Evolutionary conservation across 257 asterid species (phyloP), one percentile per base, ranked within the genome.

Genomic region (Mitragyna speciosa): DNA sequence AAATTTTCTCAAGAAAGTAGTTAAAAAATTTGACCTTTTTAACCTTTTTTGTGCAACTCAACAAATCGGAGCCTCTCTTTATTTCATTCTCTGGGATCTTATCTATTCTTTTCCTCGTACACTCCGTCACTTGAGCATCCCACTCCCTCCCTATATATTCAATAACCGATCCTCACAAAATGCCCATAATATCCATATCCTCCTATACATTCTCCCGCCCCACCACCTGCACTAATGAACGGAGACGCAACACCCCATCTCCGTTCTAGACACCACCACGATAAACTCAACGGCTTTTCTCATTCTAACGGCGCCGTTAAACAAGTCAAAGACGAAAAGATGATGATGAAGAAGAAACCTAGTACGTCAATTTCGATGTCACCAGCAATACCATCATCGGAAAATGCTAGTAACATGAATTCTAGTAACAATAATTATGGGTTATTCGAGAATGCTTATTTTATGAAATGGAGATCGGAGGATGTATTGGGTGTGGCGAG

Each of bases 211-310:
- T 58, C 3, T 4, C 76, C 63, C 26, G 73, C 28, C 76, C 56
- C 76, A 7, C 5, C 76, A 10, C 8, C 59, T 30, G 1, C 78
- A 75, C 71, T 28, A 65, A 91, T 93, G 94, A 85, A 83, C 80
- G 87, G 85, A 82, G 78, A 64, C 75, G 70, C 80, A n/a, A n/a
- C n/a, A 39, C 41, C 86, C 81, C 90, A 83, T 79, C 80, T 73
- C 76, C 91, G 87, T 70, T 83, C 88, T 24, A 61, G 22, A 11
- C 72, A 19, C 87, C 70, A 15, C 78, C 78, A 49, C 52, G 76
- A 72, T 16, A 73, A 17, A 30, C 77, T 79, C 10, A 77, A 78
- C 86, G 85, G 82, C 81, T 73, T 71, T n/a, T 64, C 78, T 22
- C 67, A 30, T 61, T 12, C 74, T 22, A 56, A 65, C 89, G 80